phyloP scores from a whole-genome alignment of 257 asterid species.

The Solanum ossicruentum region DNA sequence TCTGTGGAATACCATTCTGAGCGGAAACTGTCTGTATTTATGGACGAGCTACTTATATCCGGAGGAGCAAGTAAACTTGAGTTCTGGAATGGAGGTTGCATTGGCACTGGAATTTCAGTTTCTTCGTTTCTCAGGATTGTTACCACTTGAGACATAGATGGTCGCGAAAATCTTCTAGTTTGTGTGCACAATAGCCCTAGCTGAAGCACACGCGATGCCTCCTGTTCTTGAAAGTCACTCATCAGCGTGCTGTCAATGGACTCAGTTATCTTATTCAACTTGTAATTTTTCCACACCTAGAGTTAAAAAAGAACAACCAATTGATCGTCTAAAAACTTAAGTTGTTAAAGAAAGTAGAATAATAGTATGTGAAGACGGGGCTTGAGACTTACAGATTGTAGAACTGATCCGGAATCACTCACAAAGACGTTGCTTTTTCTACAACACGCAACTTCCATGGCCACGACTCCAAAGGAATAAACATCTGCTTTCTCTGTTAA shows the following conservation, averaged over 20 bases:
- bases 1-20: not conserved
- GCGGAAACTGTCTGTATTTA: not conserved
- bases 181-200: not conserved
- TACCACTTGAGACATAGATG: constrained; percentile 1
- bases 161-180: not conserved
- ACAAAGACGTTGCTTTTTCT: not conserved
- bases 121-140: not conserved
- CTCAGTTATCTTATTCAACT: not conserved
- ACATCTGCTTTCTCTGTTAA: not conserved
- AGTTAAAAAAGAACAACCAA: not conserved
- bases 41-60: not conserved
- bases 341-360: not conserved
- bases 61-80: not conserved
- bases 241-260: not conserved
- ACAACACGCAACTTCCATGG: not conserved
- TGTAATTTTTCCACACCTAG: not conserved
- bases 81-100: not conserved
- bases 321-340: not conserved
- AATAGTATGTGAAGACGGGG: no score
- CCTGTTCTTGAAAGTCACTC: not conserved
- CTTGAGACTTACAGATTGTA: not conserved
- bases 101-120: not conserved
- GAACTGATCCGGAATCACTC: not conserved
- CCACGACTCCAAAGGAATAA: not conserved
- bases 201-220: not conserved